A percentile compares a stretch with the other conserved stretches of the same genome.
Evolutionary conservation across 2,329 filamentous ascomycete species (phyloP).

Genomic region (Colletotrichum tropicicola): DNA sequence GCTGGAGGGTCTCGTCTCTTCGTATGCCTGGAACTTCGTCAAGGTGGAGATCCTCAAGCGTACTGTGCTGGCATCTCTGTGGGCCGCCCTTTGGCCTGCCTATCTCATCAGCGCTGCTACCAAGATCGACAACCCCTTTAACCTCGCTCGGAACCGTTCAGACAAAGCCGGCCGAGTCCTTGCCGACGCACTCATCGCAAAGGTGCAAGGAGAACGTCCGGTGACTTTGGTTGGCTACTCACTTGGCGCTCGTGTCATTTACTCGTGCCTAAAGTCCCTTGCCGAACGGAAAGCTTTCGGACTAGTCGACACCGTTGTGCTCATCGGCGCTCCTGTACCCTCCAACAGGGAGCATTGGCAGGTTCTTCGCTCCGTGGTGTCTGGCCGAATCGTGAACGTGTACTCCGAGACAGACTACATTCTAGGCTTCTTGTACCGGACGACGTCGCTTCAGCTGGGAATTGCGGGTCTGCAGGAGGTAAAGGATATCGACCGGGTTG

Average conservation of each 20-base stretch:
- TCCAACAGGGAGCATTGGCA: conserved; percentile 79
- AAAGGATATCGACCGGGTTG: conserved; percentile 70
- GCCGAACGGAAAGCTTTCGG: conserved; percentile 85
- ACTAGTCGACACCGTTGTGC: conserved; percentile 81
- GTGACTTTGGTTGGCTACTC: conserved; percentile 86
- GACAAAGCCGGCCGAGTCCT: conserved; percentile 84
- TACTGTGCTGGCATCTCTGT: conserved; percentile 74
- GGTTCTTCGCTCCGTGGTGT: conserved; percentile 78
- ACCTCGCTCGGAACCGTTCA: conserved; percentile 77
- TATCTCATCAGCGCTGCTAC: conserved; percentile 72
- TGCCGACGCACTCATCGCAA: conserved; percentile 84
- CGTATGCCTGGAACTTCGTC: conserved; percentile 78
- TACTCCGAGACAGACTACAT: conserved; percentile 90
- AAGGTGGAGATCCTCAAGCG: conserved; percentile 79
- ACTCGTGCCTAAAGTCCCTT: conserved; percentile 79
- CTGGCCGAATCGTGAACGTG: conserved; percentile 86
- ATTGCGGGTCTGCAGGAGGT: conserved; percentile 85
- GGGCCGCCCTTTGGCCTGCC: conserved; percentile 76
- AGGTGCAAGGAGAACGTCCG: conserved; percentile 81
- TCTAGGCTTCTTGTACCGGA: conserved; percentile 86
- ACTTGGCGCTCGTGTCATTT: conserved; percentile 83
- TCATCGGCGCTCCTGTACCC: conserved; percentile 84
- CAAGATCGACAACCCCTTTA: conserved; percentile 84
- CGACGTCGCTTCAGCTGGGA: conserved; percentile 82
- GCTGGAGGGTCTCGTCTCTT: conserved; percentile 76